Base-by-base conservation (phyloP, 1,284 basidiomycete genomes). In the Phellopilus nigrolimitatus region DNA sequence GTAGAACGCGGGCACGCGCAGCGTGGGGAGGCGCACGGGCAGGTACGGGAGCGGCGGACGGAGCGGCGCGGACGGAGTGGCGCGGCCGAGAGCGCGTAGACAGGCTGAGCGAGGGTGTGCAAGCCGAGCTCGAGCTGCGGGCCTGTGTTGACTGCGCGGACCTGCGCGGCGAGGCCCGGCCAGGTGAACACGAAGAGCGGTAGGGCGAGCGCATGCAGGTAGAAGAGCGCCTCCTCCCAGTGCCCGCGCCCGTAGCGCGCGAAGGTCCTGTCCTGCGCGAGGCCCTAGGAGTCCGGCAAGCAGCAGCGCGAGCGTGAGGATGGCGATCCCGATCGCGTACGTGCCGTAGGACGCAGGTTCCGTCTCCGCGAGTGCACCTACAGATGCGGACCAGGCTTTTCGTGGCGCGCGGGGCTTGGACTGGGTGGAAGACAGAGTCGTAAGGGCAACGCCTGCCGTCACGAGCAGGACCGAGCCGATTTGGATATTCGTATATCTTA, bases 141-240 rank as follows among this genome's bases (percentile, higher is more conserved):
- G 15, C 78, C 73, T 13, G 69, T 56, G 57, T 70, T 71, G 34
- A 82, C 62, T 0, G 69, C 59, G 0, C 62, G 57, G 36, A 83
- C 63, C 57, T 88, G 86, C 0, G 64, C 58, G 6, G 59, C 40
- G 51, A 91, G 70, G 59, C 78, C 76, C 15, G 70, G 61, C 1
- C 79, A 68, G 37, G 84, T 68, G 50, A 78, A 78, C 49, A 74
- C 56, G 68, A 91, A 91, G 70, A 89, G 73, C 2, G 87, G 88
- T 10, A 91, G 72, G 4, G 80, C 78, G 48, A 89, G 75, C 62
- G 82, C 80, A 65, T 90, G 86, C 19, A 88, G 72, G 66, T 94
- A 97, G 70, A 97, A 97, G 74, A 97, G 82, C 27, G 81, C 84
- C 69, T 97, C 94, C 62, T 88, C 81, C 94, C 94, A 97, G 55